phyloP scores from a whole-genome alignment of 345 rosid species.

The Corymbia maculata region DNA sequence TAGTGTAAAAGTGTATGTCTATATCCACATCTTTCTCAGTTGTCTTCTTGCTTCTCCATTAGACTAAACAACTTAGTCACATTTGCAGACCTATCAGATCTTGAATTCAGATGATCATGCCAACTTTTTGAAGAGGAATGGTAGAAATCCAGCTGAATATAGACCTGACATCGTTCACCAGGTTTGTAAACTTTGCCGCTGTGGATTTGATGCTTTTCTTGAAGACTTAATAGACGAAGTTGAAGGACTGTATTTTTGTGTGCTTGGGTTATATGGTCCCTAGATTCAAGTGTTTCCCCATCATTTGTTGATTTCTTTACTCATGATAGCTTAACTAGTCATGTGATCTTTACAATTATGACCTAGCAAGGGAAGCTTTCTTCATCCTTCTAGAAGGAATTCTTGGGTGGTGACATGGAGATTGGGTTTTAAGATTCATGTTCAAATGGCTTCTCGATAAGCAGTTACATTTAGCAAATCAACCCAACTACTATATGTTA shows the following conservation, averaged over 20 bases:
- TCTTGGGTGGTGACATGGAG: not conserved
- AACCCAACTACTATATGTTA: not conserved
- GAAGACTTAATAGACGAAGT: not conserved
- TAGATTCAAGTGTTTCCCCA: not conserved
- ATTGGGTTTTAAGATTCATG: not conserved
- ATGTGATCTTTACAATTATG: not conserved
- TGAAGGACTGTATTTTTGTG: not conserved
- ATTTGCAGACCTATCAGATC: conserved; percentile 63
- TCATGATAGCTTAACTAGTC: not conserved
- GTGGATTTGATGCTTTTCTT: not conserved
- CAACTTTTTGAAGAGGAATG: conserved; percentile 61
- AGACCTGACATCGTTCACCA: conserved; percentile 81
- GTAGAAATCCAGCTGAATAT: conserved; percentile 72
- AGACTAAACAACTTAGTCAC: not conserved
- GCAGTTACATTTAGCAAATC: not conserved
- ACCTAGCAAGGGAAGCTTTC: not conserved
- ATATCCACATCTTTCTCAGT: not conserved
- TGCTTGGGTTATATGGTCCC: not conserved
- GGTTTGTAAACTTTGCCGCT: conserved; percentile 20
- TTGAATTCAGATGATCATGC: conserved; percentile 85
- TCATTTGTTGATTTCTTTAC: not conserved
- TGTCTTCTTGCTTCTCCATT: not conserved
- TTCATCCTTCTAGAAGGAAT: not conserved
- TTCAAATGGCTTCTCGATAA: not conserved
- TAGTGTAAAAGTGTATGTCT: not conserved